phyloP scores from a whole-genome alignment of 495 filamentous ascomycete genomes.

The Cercophora scortea region DNA sequence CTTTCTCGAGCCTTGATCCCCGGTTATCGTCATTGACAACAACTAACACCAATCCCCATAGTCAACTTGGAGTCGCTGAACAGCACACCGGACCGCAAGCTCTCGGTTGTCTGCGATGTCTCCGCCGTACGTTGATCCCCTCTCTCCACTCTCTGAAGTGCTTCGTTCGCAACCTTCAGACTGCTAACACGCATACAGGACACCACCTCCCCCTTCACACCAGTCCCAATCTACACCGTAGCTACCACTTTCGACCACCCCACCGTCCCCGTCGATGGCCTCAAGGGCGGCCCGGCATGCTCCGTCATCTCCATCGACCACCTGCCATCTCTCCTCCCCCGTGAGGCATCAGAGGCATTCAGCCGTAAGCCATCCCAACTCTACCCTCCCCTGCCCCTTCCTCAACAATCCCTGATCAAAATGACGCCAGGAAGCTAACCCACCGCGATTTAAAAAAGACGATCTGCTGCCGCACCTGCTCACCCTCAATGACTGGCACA shows the following conservation, averaged over 20 bases:
- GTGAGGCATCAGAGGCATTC: constrained; percentile 83
- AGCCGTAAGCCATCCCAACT: constrained; percentile 31
- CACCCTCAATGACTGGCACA: constrained; percentile 65
- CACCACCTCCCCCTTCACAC: constrained; percentile 47
- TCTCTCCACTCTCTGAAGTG: constrained; percentile 34
- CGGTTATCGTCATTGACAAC: not conserved
- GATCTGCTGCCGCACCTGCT: constrained; percentile 74
- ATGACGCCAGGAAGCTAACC: not conserved
- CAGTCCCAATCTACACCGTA: constrained; percentile 77
- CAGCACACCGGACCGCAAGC: constrained; percentile 56
- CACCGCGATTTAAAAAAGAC: constrained; percentile 8
- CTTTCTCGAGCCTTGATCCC: not conserved
- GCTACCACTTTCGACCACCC: constrained; percentile 77
- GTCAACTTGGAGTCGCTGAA: constrained; percentile 60
- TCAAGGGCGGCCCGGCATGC: constrained; percentile 50
- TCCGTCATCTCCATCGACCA: constrained; percentile 87
- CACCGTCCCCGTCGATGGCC: constrained; percentile 63
- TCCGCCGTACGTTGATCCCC: constrained; percentile 66
- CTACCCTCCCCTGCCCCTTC: not conserved
- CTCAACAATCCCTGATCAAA: not conserved
- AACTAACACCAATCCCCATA: not conserved
- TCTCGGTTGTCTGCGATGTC: constrained; percentile 87
- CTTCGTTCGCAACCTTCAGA: not conserved
- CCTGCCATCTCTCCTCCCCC: constrained; percentile 75
- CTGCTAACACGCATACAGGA: constrained; percentile 35